Base-by-base conservation (phyloP, 2,329 filamentous ascomycete genomes). In the Fusarium sp. region DNA sequence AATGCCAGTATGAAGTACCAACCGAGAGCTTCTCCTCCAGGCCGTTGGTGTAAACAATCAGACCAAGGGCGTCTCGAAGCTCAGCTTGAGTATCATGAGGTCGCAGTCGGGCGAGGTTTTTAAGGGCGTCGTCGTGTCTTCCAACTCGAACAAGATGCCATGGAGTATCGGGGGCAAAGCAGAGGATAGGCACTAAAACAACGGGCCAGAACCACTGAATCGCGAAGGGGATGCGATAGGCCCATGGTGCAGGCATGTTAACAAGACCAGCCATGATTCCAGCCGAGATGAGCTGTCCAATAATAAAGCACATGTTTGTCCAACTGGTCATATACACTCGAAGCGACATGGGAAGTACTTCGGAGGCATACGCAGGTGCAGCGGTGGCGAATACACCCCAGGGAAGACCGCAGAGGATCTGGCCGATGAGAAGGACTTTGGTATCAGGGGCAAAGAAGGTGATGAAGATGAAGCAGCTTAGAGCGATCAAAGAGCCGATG, bases 161-260 rank as follows among this genome's bases (percentile, higher is more conserved):
- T 0, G 84, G 84, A 1, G 80, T 82, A 54, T 85, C 83, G 0
- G 83, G 84, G 2, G 82, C 80, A 29, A 84, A 80, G 11, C 72
- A 64, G 3, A 83, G 72, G 3, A 76, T 70, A 0, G 80, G 67
- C 6, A 84, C 61, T 3, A 85, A 72, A 3, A 80, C 73, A 1
- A 80, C 74, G 0, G 83, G 82, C 79, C 81, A 86, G 5, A 79
- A 69, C 83, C 84, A 85, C 60, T 85, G 83, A 0, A 85, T 52
- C 1, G 78, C 82, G 54, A 82, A 85, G 1, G 83, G 83, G 11
- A 81, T 82, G 9, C 80, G 76, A 67, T 82, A 86, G 0, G 80
- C 79, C 80, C 81, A 84, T 25, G 83, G 69, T 3, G 78, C 69
- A 0, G 72, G 63, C 20, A 76, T 75, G 29, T 73, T 61, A 46